Conservation (phyloP, 352 stramenopile species). For the Phytopythium litorale region DNA sequence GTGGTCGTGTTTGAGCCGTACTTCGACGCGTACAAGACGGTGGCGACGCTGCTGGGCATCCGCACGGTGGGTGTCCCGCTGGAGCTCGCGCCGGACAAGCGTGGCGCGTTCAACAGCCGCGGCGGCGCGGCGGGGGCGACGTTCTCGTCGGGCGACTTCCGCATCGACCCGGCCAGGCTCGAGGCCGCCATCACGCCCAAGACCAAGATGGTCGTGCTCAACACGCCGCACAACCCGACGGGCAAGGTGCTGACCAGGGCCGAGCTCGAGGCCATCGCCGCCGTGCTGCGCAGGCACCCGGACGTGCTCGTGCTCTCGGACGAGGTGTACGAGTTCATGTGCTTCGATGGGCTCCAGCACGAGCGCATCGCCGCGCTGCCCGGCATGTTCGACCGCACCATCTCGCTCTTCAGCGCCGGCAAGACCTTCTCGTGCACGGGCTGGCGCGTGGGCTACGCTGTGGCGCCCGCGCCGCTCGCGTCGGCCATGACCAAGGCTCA, state of each 20-base stretch:
- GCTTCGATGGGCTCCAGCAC: slow-evolving; percentile 73
- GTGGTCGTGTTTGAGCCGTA: slow-evolving; percentile 89
- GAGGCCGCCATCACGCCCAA: slow-evolving; percentile 83
- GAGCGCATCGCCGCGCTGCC: slow-evolving; percentile 75
- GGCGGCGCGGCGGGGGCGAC: slow-evolving; percentile 10
- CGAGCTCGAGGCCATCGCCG: slow-evolving; percentile 92
- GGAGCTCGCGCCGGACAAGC: slow-evolving; percentile 43
- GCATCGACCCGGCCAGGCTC: slow-evolving; percentile 85
- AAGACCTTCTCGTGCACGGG: slow-evolving; percentile 95
- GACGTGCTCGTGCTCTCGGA: slow-evolving; percentile 94
- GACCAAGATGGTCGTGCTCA: slow-evolving; percentile 96
- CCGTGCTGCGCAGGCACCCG: slow-evolving; percentile 80
- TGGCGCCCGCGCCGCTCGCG: slow-evolving; percentile 52
- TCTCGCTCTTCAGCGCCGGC: slow-evolving; percentile 91
- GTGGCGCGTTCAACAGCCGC: slow-evolving; percentile 31
- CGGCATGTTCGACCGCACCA: slow-evolving; percentile 83
- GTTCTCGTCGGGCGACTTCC: slow-evolving; percentile 74
- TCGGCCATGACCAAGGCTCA: slow-evolving; percentile 73
- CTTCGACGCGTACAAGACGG: slow-evolving; percentile 89
- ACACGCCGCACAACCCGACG: slow-evolving; percentile 99
- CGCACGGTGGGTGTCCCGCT: slow-evolving; percentile 72
- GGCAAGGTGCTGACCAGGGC: slow-evolving; percentile 95
- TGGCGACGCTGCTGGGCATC: slow-evolving; percentile 80
- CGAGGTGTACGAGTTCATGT: slow-evolving; percentile 99
- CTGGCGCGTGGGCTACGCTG: slow-evolving; percentile 88